Conservation (phyloP, 2,329 filamentous ascomycete genomes). For the Westerdykella sp. region DNA sequence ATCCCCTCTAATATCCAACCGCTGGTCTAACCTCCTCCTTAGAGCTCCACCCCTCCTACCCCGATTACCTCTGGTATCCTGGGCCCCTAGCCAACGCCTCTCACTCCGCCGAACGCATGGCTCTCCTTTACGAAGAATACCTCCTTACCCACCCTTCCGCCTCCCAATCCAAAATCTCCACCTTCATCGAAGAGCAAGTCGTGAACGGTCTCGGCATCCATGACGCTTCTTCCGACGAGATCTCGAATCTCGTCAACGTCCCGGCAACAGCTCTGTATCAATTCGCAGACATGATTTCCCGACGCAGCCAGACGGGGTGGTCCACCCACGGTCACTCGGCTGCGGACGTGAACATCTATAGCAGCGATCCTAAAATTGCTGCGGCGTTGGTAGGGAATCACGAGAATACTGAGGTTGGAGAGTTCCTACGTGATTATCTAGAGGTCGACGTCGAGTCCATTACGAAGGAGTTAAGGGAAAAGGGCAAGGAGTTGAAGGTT, state of each 20-base stretch:
- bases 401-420: constrained; percentile 89
- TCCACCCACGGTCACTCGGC: constrained; percentile 82
- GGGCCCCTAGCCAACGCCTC: constrained; percentile 73
- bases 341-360: constrained; percentile 95
- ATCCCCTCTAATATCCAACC: background rate
- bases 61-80: constrained; percentile 75
- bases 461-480: constrained; percentile 65
- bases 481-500: constrained; percentile 36
- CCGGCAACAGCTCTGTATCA: constrained; percentile 53
- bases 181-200: constrained; percentile 67
- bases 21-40: constrained; percentile 7
- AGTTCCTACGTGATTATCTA: constrained; percentile 74
- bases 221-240: constrained; percentile 65
- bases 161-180: constrained; percentile 18
- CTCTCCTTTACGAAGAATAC: constrained; percentile 55
- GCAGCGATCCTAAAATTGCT: constrained; percentile 60
- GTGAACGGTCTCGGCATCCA: constrained; percentile 66
- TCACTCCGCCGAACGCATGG: constrained; percentile 65
- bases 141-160: constrained; percentile 40
- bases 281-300: constrained; percentile 81
- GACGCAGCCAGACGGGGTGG: constrained; percentile 87
- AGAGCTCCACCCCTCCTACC: constrained; percentile 57
- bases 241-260: constrained; percentile 57
- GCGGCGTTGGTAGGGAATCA: constrained; percentile 72
- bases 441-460: constrained; percentile 71